Evolutionary conservation across 371 early-diverging fungal species (phyloP).

Genomic region (Mycotypha africana): DNA sequence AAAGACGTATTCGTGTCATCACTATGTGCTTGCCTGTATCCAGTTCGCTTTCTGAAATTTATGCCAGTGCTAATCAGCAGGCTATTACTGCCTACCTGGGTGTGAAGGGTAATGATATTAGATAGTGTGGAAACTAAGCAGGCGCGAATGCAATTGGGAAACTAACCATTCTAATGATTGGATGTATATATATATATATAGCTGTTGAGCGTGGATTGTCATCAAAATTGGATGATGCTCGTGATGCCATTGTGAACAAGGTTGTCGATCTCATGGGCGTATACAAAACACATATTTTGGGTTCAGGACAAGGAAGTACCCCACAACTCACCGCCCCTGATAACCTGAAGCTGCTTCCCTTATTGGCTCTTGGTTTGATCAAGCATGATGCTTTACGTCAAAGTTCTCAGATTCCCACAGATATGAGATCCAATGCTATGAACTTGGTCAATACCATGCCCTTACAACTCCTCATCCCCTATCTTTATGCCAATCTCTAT

Average conservation of each 20-base stretch:
- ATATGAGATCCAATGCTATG: constrained; percentile 68
- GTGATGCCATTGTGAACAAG: constrained; percentile 90
- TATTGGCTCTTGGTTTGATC: constrained; percentile 77
- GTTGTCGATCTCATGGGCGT: constrained; percentile 78
- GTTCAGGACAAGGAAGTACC: constrained; percentile 68
- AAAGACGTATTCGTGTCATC: constrained; percentile 94
- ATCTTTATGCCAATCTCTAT: constrained; percentile 75
- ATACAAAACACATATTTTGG: constrained; percentile 76
- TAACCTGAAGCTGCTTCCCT: constrained; percentile 81
- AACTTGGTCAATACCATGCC: constrained; percentile 73
- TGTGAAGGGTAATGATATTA: constrained; percentile 57
- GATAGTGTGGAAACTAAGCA: background rate
- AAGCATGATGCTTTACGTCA: constrained; percentile 70
- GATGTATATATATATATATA: background rate
- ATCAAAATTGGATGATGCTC: constrained; percentile 90
- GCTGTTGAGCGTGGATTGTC: constrained; percentile 79
- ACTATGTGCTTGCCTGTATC: constrained; percentile 91
- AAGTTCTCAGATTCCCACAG: constrained; percentile 68
- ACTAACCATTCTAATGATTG: no score
- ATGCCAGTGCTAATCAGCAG: constrained; percentile 77
- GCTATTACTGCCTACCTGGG: constrained; percentile 72
- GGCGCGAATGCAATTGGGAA: no score
- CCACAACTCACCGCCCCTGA: constrained; percentile 80
- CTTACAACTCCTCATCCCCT: constrained; percentile 70
- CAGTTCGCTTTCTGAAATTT: constrained; percentile 73